Percentiles rank a stretch among this genome's conserved stretches.
phyloP scores from a whole-genome alignment of 129 eudicot genomes.

The Erigeron canadensis region DNA sequence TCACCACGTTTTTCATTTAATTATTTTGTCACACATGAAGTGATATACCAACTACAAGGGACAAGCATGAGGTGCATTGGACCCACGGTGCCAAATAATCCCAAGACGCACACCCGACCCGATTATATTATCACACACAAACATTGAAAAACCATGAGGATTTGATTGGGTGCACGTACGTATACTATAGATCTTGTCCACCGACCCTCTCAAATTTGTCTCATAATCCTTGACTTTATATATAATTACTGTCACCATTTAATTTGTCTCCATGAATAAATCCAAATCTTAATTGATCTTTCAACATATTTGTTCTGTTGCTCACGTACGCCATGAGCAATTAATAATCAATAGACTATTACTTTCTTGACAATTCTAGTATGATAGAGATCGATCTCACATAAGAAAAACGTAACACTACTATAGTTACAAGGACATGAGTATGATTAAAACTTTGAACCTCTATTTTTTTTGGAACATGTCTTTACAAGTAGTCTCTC shows the following conservation, averaged over 20 bases:
- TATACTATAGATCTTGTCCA: slow-evolving; percentile 27
- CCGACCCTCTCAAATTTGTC: slow-evolving; percentile 30
- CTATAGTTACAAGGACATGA: no score
- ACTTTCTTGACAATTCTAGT: no score
- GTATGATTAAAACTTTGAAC: no score
- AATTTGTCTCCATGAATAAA: not conserved
- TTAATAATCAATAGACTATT: no score
- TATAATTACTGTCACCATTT: slow-evolving; percentile 4
- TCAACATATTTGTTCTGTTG: no score
- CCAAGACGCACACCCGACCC: slow-evolving; percentile 38
- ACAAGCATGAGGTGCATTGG: slow-evolving; percentile 24
- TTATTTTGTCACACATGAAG: no score
- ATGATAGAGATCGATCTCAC: no score
- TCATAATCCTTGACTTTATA: slow-evolving; percentile 25
- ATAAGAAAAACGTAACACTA: no score
- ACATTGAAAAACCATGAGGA: slow-evolving; percentile 29
- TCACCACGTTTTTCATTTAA: no score
- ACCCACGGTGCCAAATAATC: slow-evolving; percentile 32
- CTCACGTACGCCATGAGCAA: no score
- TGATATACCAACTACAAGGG: not conserved
- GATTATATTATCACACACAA: slow-evolving; percentile 26
- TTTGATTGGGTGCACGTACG: slow-evolving; percentile 34
- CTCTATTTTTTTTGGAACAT: no score
- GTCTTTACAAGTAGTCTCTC: no score
- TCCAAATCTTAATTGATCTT: not conserved